phyloP scores from a whole-genome alignment of 2,329 filamentous ascomycete genomes.

The Sarocladiaceae sp. region DNA sequence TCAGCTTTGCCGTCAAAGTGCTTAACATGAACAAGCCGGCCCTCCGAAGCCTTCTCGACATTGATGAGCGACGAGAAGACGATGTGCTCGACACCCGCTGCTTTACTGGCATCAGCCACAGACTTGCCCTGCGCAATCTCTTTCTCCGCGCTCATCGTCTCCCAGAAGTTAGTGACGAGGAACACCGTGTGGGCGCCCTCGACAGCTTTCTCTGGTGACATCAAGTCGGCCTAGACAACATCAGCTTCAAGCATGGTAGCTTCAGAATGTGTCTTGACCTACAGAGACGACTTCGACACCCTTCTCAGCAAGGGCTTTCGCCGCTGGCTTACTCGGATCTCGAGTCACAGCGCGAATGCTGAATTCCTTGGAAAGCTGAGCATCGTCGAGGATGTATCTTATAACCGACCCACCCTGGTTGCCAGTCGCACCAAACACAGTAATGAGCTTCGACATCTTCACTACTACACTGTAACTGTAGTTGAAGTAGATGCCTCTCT shows the following conservation, averaged over 20 bases:
- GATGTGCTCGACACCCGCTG: slow-evolving; percentile 38
- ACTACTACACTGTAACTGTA: too few species aligned
- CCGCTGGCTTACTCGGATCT: slow-evolving; percentile 34
- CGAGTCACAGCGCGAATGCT: slow-evolving; percentile 43
- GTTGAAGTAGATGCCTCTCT: too few species aligned
- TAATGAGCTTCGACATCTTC: slow-evolving; percentile 33
- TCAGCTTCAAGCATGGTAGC: slow-evolving; percentile 30
- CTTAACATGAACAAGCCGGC: slow-evolving; percentile 31
- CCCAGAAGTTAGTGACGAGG: slow-evolving; percentile 36
- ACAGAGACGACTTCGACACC: slow-evolving; percentile 40
- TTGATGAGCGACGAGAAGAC: slow-evolving; percentile 42
- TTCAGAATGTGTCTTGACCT: slow-evolving; percentile 14
- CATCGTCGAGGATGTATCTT: slow-evolving; percentile 38
- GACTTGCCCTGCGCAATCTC: slow-evolving; percentile 39
- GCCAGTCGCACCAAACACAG: slow-evolving; percentile 44
- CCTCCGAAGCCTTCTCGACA: slow-evolving; percentile 30
- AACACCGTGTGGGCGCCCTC: slow-evolving; percentile 39
- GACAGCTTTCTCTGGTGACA: slow-evolving; percentile 33
- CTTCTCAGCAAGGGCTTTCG: slow-evolving; percentile 30
- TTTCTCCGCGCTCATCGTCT: slow-evolving; percentile 26
- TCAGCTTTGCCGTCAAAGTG: slow-evolving; percentile 56
- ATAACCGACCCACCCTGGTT: slow-evolving; percentile 46
- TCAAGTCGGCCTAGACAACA: slow-evolving; percentile 30
- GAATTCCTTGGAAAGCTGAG: slow-evolving; percentile 38
- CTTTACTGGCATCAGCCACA: slow-evolving; percentile 41